Base-by-base conservation (phyloP, 768 basidiomycete species). In the Phylloporus scabripes region DNA sequence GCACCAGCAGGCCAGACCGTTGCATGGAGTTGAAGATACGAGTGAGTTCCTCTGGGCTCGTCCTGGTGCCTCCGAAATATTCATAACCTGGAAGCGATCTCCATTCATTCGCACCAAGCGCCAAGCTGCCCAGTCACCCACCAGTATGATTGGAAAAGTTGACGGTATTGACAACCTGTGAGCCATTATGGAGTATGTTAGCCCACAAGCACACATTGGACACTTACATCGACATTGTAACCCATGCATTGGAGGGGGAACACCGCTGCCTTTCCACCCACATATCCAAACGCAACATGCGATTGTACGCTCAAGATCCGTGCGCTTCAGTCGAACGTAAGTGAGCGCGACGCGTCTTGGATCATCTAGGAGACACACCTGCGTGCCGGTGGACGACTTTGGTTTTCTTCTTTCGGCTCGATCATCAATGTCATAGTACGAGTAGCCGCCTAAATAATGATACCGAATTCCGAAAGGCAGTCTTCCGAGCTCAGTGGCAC, bases 111-210 rank as follows among this genome's bases (percentile, higher is more conserved):
- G 9, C 5, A 18, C 15, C 17, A 23, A 18, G 0, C n/a, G 17
- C 24, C 28, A 20, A 55, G 4, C 7, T 15, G 15, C 10, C 23
- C 4, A 14, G 18, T 14, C 5, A 58, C 75, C 48, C 48, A 88
- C 92, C 93, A 6, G 92, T 77, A 64, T 99, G 95, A 58, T 98
- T 99, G 7, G 90, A 90, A 65, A 88, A 97, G 60, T 96, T 88
- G 32, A 97, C 94, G 1, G 92, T 92, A 62, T 93, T 94, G 18
- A 95, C 79, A 48, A 86, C 78, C 87, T 89, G 49, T 7, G 41
- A 28, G 34, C 11, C 36, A 37, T 20, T 37, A 12, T 18, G 36
- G 45, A 2, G 20, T 26, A 18, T 8, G 24, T 39, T 28, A 41
- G 39, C 26, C 34, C 21, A 41, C 40, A 41, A 17, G 45, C 15